These are phyloP conservation scores for Quercus tomentella DNA, from an alignment of 331 rosid species.

Conservation along the genomic window DNA sequence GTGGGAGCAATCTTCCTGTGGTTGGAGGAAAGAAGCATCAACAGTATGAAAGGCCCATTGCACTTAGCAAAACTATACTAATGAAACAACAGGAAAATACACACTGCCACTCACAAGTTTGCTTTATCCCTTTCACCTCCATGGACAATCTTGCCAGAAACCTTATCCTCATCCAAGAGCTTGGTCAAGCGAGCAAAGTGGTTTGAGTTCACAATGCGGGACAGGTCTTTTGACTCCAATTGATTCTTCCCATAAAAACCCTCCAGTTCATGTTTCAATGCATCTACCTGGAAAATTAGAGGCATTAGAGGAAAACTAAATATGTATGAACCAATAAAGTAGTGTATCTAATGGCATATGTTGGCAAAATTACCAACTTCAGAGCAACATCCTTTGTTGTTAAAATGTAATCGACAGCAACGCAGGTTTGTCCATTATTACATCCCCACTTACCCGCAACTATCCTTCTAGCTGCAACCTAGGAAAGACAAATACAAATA, in stretches of 20 bases:
- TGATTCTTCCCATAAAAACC: slow-evolving; percentile 74
- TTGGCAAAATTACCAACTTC: slow-evolving; percentile 54
- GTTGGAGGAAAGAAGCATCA: slow-evolving; percentile 12
- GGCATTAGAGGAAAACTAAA: slow-evolving; percentile 22
- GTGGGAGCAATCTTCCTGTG: slow-evolving; percentile 89
- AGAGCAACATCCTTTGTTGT: slow-evolving; percentile 83
- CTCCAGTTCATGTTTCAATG: slow-evolving; percentile 72
- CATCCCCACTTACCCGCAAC: slow-evolving; percentile 92
- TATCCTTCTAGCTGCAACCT: slow-evolving; percentile 86
- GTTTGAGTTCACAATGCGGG: slow-evolving; percentile 79
- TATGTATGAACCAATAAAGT: not conserved
- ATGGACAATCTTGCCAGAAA: slow-evolving; percentile 73
- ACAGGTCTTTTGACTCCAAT: slow-evolving; percentile 81
- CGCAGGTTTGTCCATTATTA: slow-evolving; percentile 95
- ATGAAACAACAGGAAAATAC: slow-evolving; percentile 3
- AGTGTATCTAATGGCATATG: slow-evolving; percentile 6
- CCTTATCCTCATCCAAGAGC: slow-evolving; percentile 88
- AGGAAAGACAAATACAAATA: slow-evolving; percentile 18
- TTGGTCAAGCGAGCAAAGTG: slow-evolving; percentile 80
- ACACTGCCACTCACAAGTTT: slow-evolving; percentile 59
- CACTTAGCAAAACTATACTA: slow-evolving; percentile 8
- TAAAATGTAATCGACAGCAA: slow-evolving; percentile 77
- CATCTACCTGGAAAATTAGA: slow-evolving; percentile 60
- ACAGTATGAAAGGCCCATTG: slow-evolving; percentile 1
- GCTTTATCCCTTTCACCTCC: slow-evolving; percentile 83